Percentiles rank a stretch among this genome's conserved stretches.
These are phyloP conservation scores for Lactifluus piperatus DNA, from an alignment of 768 basidiomycete genomes.

Conservation along the genomic window DNA sequence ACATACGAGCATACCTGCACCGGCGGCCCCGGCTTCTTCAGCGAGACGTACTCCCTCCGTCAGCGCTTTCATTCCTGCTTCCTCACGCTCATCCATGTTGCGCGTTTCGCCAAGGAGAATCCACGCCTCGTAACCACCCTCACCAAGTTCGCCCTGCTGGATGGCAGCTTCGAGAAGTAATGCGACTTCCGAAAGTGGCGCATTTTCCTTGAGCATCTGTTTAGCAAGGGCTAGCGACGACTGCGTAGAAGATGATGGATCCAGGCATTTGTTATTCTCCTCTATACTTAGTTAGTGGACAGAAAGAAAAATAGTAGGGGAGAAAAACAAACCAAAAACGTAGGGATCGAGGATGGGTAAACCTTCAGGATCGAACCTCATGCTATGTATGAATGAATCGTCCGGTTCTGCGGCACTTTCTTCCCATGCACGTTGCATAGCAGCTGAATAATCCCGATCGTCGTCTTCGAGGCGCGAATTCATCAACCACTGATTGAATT, in stretches of 20 bases:
- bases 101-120: conserved; percentile 83
- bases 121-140: conserved; percentile 87
- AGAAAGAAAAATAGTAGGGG: not conserved
- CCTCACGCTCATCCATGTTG: conserved; percentile 84
- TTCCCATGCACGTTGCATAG: conserved; percentile 54
- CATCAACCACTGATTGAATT: conserved; percentile 78
- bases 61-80: conserved; percentile 72
- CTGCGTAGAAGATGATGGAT: conserved; percentile 39
- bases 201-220: conserved; percentile 64
- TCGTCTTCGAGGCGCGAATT: conserved; percentile 49
- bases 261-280: conserved; percentile 60
- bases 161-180: conserved; percentile 88
- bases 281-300: conserved; percentile 36
- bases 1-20: conserved; percentile 69
- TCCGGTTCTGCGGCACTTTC: conserved; percentile 28
- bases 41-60: conserved; percentile 61
- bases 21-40: conserved; percentile 52
- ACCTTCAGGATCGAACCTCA: conserved; percentile 62
- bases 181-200: conserved; percentile 80
- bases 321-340: conserved; percentile 54
- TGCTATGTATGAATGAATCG: conserved; percentile 26
- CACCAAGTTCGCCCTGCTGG: conserved; percentile 68
- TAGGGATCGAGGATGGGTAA: conserved; percentile 68
- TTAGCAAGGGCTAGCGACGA: conserved; percentile 64
- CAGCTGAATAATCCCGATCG: conserved; percentile 44